Evolutionary conservation across 768 basidiomycete species (phyloP).

Genomic region (Russula foetens): DNA sequence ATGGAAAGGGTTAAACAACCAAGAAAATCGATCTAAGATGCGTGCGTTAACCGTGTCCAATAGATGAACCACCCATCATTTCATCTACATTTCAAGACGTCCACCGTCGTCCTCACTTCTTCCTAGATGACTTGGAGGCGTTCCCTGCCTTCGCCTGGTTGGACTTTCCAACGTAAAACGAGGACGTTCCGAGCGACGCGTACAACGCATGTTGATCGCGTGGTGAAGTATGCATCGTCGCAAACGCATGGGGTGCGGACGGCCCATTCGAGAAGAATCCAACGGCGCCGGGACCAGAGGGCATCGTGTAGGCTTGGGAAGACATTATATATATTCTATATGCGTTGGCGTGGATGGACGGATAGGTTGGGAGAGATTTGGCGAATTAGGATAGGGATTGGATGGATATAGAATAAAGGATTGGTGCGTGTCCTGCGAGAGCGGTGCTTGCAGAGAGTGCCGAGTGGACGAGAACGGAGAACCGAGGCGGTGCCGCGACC

Average conservation of each 20-base stretch:
- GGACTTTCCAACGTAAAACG: not conserved
- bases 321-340: slow-evolving; percentile 21
- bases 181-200: slow-evolving; percentile 23
- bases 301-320: slow-evolving; percentile 24
- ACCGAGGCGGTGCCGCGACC: not conserved
- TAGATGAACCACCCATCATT: not conserved
- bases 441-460: not conserved
- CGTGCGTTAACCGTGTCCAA: too few relatives aligned
- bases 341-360: not conserved
- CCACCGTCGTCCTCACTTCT: slow-evolving; percentile 1
- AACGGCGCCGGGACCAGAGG: slow-evolving; percentile 20
- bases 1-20: too few relatives aligned
- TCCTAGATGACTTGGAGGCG: slow-evolving; percentile 7
- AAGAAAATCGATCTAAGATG: too few relatives aligned
- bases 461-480: not conserved
- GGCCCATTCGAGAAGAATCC: slow-evolving; percentile 31
- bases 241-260: slow-evolving; percentile 30
- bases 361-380: not conserved
- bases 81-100: not conserved
- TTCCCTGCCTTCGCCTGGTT: not conserved
- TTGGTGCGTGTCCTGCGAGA: not conserved
- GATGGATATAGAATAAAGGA: not conserved
- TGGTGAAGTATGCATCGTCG: slow-evolving; percentile 29
- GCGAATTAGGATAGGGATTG: not conserved
- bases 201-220: slow-evolving; percentile 28